phyloP scores from a whole-genome alignment of 306 rosid species.

The Quercus alba region DNA sequence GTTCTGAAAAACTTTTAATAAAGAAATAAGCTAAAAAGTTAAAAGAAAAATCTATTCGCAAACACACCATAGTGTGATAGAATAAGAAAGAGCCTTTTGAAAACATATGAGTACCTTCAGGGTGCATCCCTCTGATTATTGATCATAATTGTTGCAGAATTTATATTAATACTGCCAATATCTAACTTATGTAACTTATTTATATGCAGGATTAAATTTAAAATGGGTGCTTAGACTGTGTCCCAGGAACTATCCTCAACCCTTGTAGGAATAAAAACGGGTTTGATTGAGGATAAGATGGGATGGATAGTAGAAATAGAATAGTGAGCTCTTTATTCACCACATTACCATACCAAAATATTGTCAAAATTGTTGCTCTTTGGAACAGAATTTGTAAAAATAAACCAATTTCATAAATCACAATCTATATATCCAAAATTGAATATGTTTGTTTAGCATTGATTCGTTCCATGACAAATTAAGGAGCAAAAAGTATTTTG shows the following conservation, averaged over 20 bases:
- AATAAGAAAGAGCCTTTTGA: not conserved
- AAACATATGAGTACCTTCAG: not conserved
- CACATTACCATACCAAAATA: not conserved
- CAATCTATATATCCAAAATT: too few relatives aligned
- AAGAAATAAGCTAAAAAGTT: too few relatives aligned
- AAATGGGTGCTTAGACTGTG: conserved; percentile 50
- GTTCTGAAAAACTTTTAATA: too few relatives aligned
- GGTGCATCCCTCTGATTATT: not conserved
- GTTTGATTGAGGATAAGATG: conserved; percentile 55
- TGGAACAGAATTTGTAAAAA: too few relatives aligned
- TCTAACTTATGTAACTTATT: not conserved
- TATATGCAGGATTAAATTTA: conserved; percentile 57
- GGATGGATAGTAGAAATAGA: conserved; percentile 72
- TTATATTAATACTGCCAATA: not conserved
- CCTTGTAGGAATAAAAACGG: conserved; percentile 67
- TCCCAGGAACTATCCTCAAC: conserved; percentile 42
- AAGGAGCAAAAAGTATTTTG: too few relatives aligned
- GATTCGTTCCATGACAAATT: too few relatives aligned
- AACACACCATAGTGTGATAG: not conserved
- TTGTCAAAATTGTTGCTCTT: too few relatives aligned
- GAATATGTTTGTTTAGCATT: too few relatives aligned
- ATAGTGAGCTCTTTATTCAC: not conserved
- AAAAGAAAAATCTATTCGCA: too few relatives aligned
- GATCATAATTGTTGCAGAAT: not conserved
- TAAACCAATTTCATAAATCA: too few relatives aligned